phyloP scores from a whole-genome alignment of 2,329 filamentous ascomycete species.

The Pleurostoma richardsiae region DNA sequence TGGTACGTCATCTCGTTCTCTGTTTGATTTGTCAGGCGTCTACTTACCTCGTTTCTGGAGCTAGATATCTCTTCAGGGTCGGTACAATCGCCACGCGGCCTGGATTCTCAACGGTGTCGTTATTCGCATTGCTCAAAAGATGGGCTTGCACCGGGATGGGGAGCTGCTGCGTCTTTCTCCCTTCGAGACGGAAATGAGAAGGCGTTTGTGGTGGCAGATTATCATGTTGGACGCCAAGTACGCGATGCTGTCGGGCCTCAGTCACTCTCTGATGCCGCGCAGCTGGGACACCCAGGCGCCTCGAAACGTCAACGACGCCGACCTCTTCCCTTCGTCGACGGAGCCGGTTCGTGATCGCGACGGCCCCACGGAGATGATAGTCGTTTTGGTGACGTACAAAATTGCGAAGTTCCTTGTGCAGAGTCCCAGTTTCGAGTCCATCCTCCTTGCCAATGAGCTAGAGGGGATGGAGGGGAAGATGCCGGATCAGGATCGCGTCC shows the following conservation, averaged over 20 bases:
- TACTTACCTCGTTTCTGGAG: conserved; percentile 8
- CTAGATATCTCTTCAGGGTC: conserved; percentile 51
- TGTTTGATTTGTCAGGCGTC: neutral
- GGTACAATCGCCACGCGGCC: conserved; percentile 52
- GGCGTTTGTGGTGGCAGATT: conserved; percentile 63
- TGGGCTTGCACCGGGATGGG: conserved; percentile 62
- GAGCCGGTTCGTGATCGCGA: conserved; percentile 46
- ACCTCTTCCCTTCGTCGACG: conserved; percentile 48
- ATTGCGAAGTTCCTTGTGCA: conserved; percentile 45
- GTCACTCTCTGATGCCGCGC: conserved; percentile 43
- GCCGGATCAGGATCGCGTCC: conserved; percentile 25
- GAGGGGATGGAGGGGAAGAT: conserved; percentile 17
- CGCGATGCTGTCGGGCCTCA: conserved; percentile 53
- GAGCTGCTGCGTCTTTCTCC: conserved; percentile 49
- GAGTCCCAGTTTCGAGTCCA: conserved; percentile 41
- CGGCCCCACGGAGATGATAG: conserved; percentile 58
- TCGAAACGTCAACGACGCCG: conserved; percentile 53
- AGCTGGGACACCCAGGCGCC: conserved; percentile 53
- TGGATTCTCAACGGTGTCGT: conserved; percentile 58
- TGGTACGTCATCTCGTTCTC: conserved; percentile 31
- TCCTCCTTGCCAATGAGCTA: conserved; percentile 39
- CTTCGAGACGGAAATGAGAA: conserved; percentile 64
- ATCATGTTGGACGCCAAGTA: conserved; percentile 53
- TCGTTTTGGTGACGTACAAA: conserved; percentile 45
- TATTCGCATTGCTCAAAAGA: conserved; percentile 61